Evolutionary conservation across 192 early-diverging fungal genomes (phyloP).

Genomic region (Podila horticola): DNA sequence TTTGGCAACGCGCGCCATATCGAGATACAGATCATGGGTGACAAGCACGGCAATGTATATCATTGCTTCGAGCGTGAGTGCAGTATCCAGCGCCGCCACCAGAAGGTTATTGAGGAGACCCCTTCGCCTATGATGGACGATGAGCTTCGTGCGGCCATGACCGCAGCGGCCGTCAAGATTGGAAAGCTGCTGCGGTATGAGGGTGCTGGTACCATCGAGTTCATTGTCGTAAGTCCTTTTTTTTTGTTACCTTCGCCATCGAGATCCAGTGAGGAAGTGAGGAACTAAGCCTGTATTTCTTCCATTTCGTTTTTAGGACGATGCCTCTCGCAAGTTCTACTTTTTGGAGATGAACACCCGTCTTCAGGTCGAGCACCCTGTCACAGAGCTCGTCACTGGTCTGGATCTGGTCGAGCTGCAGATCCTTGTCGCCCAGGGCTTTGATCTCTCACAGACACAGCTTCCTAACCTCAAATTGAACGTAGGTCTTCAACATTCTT

Average conservation of each 20-base stretch:
- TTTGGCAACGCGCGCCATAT: constrained; percentile 65
- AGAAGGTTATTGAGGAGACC: constrained; percentile 73
- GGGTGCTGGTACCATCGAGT: constrained; percentile 73
- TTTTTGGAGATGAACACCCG: constrained; percentile 78
- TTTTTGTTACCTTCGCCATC: too few relatives aligned
- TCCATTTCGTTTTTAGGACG: constrained; percentile 33
- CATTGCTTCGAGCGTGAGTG: constrained; percentile 71
- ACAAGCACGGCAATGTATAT: constrained; percentile 65
- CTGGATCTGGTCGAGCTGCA: constrained; percentile 72
- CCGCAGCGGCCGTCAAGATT: constrained; percentile 58
- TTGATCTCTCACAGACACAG: constrained; percentile 33
- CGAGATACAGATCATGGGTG: constrained; percentile 70
- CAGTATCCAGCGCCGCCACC: constrained; percentile 71
- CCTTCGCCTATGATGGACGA: constrained; percentile 63
- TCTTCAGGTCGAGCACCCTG: constrained; percentile 74
- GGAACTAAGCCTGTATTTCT: background rate
- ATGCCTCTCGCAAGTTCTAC: constrained; percentile 61
- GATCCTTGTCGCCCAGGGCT: constrained; percentile 65
- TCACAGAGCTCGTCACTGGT: constrained; percentile 69
- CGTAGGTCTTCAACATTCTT: background rate
- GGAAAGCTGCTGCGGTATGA: constrained; percentile 60
- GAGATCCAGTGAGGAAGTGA: too few relatives aligned
- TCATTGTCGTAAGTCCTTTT: constrained; percentile 58
- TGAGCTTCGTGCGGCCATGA: constrained; percentile 55
- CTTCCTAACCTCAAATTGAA: constrained; percentile 46